Evolutionary conservation across 2,329 filamentous ascomycete species (phyloP), one percentile per base, ranked within the genome.

Genomic region (Fusarium mundagurra): DNA sequence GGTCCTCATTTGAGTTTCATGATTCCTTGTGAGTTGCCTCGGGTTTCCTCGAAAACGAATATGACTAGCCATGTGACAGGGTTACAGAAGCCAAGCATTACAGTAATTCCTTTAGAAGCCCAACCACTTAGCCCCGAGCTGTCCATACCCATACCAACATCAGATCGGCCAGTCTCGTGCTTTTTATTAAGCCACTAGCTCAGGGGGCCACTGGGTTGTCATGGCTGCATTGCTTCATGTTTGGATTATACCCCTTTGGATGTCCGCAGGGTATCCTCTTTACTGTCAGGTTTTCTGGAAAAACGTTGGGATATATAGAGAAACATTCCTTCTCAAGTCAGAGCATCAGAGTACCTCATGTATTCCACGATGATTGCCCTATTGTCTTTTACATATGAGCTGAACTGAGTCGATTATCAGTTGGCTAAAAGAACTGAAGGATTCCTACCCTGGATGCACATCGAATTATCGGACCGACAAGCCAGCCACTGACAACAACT

Each of bases 301-400:
- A 31, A 31, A 11, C 10, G 8, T 31, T 9, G 9, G 18, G 10
- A 9, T 10, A 18, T 38, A 18, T 11, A 20, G 12, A 10, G 12
- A 20, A 10, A 20, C 10, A 22, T 8, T 22, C 3, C 4, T 11
- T 22, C 6, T 11, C 4, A 10, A 16, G 1, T 16, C 6, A 22
- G 7, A 22, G 9, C 6, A 8, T 11, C 2, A 9, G 3, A 18
- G 3, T 4, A 0, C 11, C 8, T 33, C 4, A 11, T 11, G 3
- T 9, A 13, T 13, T n/a, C 10, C 11, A 17, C 8, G 14, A 6
- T 2, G 8, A 18, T 5, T 7, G 8, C 10, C 12, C 5, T 6
- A 18, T n/a, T 29, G 10, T 12, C 12, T 5, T 16, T 16, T 5
- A 14, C 9, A 29, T 8, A 22, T 6, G 9, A 29, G 20, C 9